These are phyloP conservation scores for Talaromyces piceae DNA, from an alignment of 2,329 filamentous ascomycete genomes.

Conservation along the genomic window DNA sequence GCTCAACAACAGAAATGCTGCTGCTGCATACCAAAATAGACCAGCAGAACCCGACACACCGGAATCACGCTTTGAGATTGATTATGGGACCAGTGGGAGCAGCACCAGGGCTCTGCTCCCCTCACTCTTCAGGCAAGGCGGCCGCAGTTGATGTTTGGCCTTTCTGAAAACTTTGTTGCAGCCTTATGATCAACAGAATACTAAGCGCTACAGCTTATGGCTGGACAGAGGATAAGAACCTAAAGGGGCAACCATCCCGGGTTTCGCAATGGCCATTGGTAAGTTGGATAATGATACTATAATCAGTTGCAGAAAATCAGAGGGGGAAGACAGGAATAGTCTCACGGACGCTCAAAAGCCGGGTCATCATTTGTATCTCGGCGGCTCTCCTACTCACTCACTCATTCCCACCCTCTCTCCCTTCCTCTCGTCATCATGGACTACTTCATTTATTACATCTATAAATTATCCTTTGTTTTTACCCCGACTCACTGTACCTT, in stretches of 20 bases:
- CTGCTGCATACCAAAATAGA: not conserved
- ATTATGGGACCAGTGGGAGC: not conserved
- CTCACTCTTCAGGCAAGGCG: not conserved
- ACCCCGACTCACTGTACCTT: too few relatives aligned
- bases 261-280: not conserved
- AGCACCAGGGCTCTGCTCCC: not conserved
- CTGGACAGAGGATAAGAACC: not conserved
- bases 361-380: too few relatives aligned
- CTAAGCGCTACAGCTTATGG: not conserved
- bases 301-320: too few relatives aligned
- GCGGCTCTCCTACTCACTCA: too few relatives aligned
- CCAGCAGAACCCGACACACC: not conserved
- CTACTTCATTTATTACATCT: not conserved
- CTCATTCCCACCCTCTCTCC: too few relatives aligned
- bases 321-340: too few relatives aligned
- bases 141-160: too few relatives aligned
- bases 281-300: not conserved
- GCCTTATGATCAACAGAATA: not conserved
- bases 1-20: not conserved
- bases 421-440: not conserved
- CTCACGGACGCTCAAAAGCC: too few relatives aligned
- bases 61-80: not conserved
- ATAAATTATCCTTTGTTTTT: too few relatives aligned
- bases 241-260: not conserved
- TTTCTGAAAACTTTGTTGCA: not conserved